Percentiles rank a stretch among this genome's conserved stretches.
phyloP scores from a whole-genome alignment of 116 monocot species.

The Papilionanthe hybrid region DNA sequence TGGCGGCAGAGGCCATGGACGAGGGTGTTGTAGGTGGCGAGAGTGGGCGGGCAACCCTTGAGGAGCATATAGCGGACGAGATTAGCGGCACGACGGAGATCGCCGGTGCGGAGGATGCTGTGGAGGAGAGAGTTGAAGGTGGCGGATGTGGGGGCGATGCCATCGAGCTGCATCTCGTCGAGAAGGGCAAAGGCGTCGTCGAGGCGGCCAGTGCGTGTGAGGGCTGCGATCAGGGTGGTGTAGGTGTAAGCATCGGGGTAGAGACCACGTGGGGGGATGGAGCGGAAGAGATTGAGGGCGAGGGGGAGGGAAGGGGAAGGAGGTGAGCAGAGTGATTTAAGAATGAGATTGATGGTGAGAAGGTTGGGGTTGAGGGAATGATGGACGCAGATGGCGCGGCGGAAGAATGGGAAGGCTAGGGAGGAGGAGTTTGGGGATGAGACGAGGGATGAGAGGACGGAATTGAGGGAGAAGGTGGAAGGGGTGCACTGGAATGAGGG shows the following conservation, averaged over 20 bases:
- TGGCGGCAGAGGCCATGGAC: slow-evolving; percentile 62
- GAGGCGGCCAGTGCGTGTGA: slow-evolving; percentile 32
- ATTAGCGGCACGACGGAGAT: slow-evolving; percentile 49
- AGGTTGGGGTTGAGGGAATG: slow-evolving; percentile 24
- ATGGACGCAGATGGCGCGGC: slow-evolving; percentile 20
- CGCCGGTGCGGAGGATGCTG: slow-evolving; percentile 40
- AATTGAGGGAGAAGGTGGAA: slow-evolving; percentile 31
- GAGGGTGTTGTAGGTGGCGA: slow-evolving; percentile 78
- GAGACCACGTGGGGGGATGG: slow-evolving; percentile 30
- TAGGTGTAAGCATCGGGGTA: slow-evolving; percentile 63
- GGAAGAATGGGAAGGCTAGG: slow-evolving; percentile 29
- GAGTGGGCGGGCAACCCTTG: slow-evolving; percentile 69
- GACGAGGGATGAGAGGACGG: slow-evolving; percentile 33
- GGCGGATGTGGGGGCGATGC: slow-evolving; percentile 39
- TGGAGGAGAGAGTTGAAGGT: slow-evolving; percentile 64
- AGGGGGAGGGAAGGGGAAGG: slow-evolving; percentile 19
- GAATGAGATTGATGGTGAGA: slow-evolving; percentile 57
- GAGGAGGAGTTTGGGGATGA: slow-evolving; percentile 13
- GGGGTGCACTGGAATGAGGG: slow-evolving; percentile 29
- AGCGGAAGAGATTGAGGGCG: slow-evolving; percentile 41
- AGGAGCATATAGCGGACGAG: slow-evolving; percentile 66
- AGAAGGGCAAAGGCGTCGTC: slow-evolving; percentile 71
- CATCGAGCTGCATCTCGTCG: slow-evolving; percentile 78
- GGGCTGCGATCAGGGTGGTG: slow-evolving; percentile 56
- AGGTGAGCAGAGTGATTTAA: slow-evolving; percentile 43